Base-by-base conservation (phyloP, 805 yeast genomes). In the Metschnikowia hibisci region DNA sequence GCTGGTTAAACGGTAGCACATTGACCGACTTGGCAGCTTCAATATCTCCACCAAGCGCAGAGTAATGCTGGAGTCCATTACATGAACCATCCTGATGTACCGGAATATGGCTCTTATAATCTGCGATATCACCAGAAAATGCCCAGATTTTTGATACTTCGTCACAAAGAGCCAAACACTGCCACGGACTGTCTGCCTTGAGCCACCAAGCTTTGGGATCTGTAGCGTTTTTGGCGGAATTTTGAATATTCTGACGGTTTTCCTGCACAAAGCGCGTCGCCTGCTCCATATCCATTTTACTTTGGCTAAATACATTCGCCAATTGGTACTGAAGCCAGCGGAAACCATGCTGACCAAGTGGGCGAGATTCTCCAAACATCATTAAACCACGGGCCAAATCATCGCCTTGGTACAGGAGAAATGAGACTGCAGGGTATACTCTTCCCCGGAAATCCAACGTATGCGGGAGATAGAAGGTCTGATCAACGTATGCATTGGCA, bases 51-150 rank as follows among this genome's bases (percentile, higher is more conserved):
- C 73, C 69, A 13, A 71, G 52, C 1, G 74, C 75, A 6, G 76
- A 69, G 51, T 70, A 71, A 46, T 71, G 76, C 51, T 71, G 76
- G 29, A 71, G 60, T 2, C 76, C 76, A 49, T 71, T 71, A 43
- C 76, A 71, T 0, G 74, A 65, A 0, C 76, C 76, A 51, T 71
- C 76, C 46, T 63, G 69, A 40, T 69, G 73, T 6, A 71, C 57
- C 0, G 74, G 69, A 14, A 68, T 55, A 29, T 73, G 48, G 23
- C 63, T 53, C 13, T 35, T 35, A 34, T 48, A 70, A 0, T 55
- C 44, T 23, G 55, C 47, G 3, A 61, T 32, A 1, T 53, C 41
- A 2, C 57, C 56, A 4, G 31, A 7, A 27, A 32, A 45, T 5
- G 54, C 20, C 33, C 56, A 46, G 1, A 67, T 54, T 3, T 35